Conservation (phyloP, 345 rosid species). For the Aquilaria yunnanensis region DNA sequence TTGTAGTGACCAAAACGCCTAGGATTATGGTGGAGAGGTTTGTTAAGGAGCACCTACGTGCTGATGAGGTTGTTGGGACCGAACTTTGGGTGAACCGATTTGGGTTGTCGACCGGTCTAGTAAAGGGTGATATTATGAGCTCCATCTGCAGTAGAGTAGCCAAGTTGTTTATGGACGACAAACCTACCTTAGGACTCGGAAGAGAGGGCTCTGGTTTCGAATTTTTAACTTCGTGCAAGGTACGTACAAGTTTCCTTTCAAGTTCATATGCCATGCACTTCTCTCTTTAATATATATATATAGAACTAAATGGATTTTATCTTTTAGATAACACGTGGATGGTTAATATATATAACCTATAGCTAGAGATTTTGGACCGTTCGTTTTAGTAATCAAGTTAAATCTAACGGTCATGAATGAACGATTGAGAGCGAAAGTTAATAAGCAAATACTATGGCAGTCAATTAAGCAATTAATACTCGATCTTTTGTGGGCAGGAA, state of each 20-base stretch:
- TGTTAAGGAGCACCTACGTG: conserved; percentile 67
- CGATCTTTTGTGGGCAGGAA: conserved; percentile 32
- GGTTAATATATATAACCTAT: too few species aligned
- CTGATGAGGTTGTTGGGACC: conserved; percentile 68
- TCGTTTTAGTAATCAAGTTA: too few species aligned
- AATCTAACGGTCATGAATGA: too few species aligned
- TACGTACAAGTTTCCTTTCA: conserved; percentile 13
- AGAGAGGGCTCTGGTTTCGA: conserved; percentile 21
- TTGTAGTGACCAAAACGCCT: conserved; percentile 70
- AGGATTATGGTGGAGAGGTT: conserved; percentile 78
- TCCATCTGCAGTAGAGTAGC: conserved; percentile 26
- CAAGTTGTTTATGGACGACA: conserved; percentile 37
- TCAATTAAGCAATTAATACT: too few species aligned
- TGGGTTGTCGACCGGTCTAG: conserved; percentile 64
- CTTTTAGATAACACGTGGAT: too few species aligned
- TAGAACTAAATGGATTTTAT: too few species aligned
- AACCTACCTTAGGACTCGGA: conserved; percentile 54
- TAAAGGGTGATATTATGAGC: conserved; percentile 16
- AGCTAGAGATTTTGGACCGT: too few species aligned
- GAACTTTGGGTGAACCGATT: conserved; percentile 58
- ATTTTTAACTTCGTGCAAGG: conserved; percentile 63
- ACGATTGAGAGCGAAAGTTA: too few species aligned
- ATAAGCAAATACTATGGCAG: too few species aligned
- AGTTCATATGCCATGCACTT: neutral
- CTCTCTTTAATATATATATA: neutral